These are phyloP conservation scores for Balamuthia mandrillaris DNA, from an alignment of 208 protist genomes.

Conservation along the genomic window DNA sequence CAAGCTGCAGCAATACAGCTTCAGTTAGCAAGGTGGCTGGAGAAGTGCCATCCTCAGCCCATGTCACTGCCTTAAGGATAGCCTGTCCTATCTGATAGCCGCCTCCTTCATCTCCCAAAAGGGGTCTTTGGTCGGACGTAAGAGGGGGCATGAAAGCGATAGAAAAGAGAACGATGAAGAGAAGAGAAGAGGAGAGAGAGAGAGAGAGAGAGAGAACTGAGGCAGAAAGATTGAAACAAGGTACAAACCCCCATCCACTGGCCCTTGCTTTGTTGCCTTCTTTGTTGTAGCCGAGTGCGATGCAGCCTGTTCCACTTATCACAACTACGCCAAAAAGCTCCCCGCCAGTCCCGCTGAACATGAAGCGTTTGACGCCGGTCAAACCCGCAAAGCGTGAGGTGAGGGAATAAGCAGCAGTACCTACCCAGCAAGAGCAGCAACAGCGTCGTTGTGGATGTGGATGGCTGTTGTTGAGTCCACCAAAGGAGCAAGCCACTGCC, in stretches of 20 bases:
- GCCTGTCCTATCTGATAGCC: conserved; percentile 7
- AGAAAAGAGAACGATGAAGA: too few species aligned
- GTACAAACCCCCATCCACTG: not conserved
- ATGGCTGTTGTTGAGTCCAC: not conserved
- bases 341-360: not conserved
- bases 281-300: not conserved
- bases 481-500: not conserved
- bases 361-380: not conserved
- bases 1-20: not conserved
- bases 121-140: too few species aligned
- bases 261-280: not conserved
- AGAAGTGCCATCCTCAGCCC: not conserved
- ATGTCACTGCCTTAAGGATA: not conserved
- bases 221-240: not conserved
- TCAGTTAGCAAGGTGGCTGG: not conserved
- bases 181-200: too few species aligned
- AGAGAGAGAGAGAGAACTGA: not conserved
- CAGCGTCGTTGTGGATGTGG: not conserved
- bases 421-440: not conserved
- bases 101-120: not conserved
- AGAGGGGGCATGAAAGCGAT: too few species aligned
- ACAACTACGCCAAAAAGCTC: not conserved
- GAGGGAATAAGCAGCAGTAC: not conserved
- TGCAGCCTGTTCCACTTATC: not conserved
- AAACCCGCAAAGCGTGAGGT: not conserved